Percentiles rank a stretch among this genome's conserved stretches.
These are phyloP conservation scores for Corylus avellana DNA, from an alignment of 306 rosid species.

Conservation along the genomic window DNA sequence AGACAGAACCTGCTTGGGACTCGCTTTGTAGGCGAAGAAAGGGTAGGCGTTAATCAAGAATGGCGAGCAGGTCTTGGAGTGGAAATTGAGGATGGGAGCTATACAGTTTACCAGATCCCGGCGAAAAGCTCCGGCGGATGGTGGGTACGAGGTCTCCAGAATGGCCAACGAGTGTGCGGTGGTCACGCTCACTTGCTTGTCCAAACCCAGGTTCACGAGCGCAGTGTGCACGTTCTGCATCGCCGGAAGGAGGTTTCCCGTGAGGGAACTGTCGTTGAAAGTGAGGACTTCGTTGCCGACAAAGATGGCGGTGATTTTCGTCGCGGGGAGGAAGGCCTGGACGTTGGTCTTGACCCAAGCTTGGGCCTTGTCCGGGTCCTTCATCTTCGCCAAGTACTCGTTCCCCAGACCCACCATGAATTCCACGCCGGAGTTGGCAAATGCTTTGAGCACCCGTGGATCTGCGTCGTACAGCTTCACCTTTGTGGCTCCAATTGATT, in stretches of 20 bases:
- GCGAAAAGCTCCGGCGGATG: slow-evolving; percentile 81
- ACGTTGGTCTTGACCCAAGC: slow-evolving; percentile 80
- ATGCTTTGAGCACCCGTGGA: slow-evolving; percentile 70
- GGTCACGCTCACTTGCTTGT: slow-evolving; percentile 68
- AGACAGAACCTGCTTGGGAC: slow-evolving; percentile 49
- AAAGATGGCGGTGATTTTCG: slow-evolving; percentile 77
- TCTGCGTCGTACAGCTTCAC: slow-evolving; percentile 94
- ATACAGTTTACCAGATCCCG: slow-evolving; percentile 57
- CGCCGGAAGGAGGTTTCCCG: slow-evolving; percentile 67
- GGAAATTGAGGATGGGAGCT: slow-evolving; percentile 69
- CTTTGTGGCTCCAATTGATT: slow-evolving; percentile 78
- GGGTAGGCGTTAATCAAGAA: slow-evolving; percentile 93
- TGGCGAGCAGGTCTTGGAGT: slow-evolving; percentile 77
- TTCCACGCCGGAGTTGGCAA: slow-evolving; percentile 75
- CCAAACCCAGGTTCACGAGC: slow-evolving; percentile 51
- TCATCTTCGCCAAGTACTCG: slow-evolving; percentile 66
- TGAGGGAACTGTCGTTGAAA: slow-evolving; percentile 75
- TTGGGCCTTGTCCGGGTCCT: slow-evolving; percentile 59
- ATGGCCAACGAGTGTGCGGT: slow-evolving; percentile 80
- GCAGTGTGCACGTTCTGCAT: slow-evolving; percentile 85
- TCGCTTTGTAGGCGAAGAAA: slow-evolving; percentile 85
- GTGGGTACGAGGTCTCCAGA: slow-evolving; percentile 80
- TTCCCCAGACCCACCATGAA: slow-evolving; percentile 80
- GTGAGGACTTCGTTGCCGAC: slow-evolving; percentile 93
- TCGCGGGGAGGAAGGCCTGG: slow-evolving; percentile 65